Conservation (phyloP, 495 filamentous ascomycete genomes). For the Aspergillus conjunctus region DNA sequence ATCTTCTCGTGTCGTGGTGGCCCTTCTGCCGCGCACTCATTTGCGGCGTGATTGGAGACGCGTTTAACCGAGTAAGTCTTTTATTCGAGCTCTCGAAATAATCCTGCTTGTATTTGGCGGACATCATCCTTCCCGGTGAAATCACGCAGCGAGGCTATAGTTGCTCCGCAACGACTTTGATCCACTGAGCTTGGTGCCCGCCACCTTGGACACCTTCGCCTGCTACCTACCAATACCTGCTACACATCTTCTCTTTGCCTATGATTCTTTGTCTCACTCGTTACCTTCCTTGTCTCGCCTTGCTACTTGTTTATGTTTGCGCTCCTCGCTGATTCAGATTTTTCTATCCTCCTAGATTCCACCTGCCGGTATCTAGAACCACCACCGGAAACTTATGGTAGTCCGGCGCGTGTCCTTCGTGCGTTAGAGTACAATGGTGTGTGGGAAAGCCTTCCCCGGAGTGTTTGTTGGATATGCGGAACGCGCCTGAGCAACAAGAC, state of each 20-base stretch:
- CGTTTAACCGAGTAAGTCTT: slow-evolving; percentile 29
- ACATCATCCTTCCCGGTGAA: neutral
- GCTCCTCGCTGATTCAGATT: slow-evolving; percentile 10
- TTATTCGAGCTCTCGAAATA: neutral
- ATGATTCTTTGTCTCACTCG: neutral
- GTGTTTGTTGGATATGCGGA: neutral
- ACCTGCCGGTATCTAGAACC: slow-evolving; percentile 4
- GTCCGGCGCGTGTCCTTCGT: slow-evolving; percentile 31
- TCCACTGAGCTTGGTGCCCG: neutral
- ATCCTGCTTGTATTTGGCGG: neutral
- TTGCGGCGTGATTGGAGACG: slow-evolving; percentile 30
- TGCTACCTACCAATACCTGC: neutral
- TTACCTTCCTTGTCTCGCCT: neutral
- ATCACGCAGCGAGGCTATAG: neutral
- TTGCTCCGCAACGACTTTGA: neutral
- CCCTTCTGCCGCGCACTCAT: slow-evolving; percentile 20
- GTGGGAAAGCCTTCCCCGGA: slow-evolving; percentile 2
- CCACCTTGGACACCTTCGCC: neutral
- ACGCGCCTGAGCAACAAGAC: neutral
- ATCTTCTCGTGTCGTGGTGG: slow-evolving; percentile 21
- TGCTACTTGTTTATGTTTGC: neutral
- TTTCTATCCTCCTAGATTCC: slow-evolving; percentile 1
- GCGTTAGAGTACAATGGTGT: slow-evolving; percentile 44
- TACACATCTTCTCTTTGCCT: neutral
- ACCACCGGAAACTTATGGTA: slow-evolving; percentile 29